Conservation (phyloP, 495 filamentous ascomycete genomes). For the Annulohypoxylon moriforme region DNA sequence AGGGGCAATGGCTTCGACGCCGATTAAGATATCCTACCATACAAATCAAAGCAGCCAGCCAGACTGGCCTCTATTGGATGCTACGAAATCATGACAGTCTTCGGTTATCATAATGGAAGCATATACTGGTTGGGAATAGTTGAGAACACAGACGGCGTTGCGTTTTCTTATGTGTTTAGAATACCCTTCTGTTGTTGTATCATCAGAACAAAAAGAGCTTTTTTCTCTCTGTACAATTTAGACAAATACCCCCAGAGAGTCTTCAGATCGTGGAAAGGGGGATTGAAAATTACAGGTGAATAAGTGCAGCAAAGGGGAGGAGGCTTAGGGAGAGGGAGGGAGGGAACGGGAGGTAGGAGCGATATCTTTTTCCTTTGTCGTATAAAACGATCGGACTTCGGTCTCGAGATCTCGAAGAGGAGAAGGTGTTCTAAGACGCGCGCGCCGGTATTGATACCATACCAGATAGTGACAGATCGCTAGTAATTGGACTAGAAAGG, state of each 20-base stretch:
- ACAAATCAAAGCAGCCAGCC: constrained; percentile 29
- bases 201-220: constrained; percentile 13
- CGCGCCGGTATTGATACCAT: constrained; percentile 25
- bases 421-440: constrained; percentile 1
- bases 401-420: background rate
- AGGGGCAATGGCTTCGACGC: constrained; percentile 30
- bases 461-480: constrained; percentile 5
- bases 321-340: background rate
- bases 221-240: constrained; percentile 34
- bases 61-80: constrained; percentile 28
- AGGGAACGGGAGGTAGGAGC: background rate
- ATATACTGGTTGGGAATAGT: constrained; percentile 47
- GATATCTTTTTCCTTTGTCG: constrained; percentile 22
- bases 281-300: constrained; percentile 19
- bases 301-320: background rate
- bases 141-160: constrained; percentile 41
- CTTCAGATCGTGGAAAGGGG: constrained; percentile 29
- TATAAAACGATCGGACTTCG: constrained; percentile 19
- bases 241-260: constrained; percentile 39
- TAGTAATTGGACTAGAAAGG: constrained; percentile 21
- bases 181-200: constrained; percentile 34
- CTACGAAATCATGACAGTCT: constrained; percentile 42
- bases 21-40: constrained; percentile 19
- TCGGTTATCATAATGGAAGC: constrained; percentile 44
- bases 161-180: constrained; percentile 34